A percentile compares a stretch with the other conserved stretches of the same genome.
These are phyloP conservation scores for Erodium texanum DNA, from an alignment of 441 rosid genomes.

Conservation along the genomic window DNA sequence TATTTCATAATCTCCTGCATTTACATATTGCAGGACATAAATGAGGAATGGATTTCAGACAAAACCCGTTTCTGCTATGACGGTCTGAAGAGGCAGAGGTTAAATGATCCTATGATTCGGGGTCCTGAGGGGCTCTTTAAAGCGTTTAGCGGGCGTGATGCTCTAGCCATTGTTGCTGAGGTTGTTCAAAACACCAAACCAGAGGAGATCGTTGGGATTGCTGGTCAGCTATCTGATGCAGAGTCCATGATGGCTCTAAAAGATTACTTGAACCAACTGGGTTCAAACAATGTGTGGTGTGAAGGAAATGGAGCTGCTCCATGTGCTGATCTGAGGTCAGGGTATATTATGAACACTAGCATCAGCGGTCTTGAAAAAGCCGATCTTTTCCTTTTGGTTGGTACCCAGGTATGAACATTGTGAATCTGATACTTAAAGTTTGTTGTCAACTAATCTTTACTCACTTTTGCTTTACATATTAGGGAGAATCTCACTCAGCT, in stretches of 20 bases:
- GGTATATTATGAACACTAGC: slow-evolving; percentile 78
- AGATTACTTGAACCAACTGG: slow-evolving; percentile 80
- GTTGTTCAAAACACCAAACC: slow-evolving; percentile 60
- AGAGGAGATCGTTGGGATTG: slow-evolving; percentile 78
- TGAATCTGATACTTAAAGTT: background rate
- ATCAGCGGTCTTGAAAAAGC: slow-evolving; percentile 88
- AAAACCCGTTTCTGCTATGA: slow-evolving; percentile 89
- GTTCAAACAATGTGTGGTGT: slow-evolving; percentile 77
- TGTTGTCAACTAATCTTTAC: background rate
- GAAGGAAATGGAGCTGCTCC: slow-evolving; percentile 73
- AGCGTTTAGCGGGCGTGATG: slow-evolving; percentile 88
- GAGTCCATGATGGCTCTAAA: slow-evolving; percentile 96
- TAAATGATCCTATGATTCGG: slow-evolving; percentile 94
- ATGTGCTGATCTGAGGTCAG: slow-evolving; percentile 81
- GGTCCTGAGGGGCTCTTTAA: slow-evolving; percentile 80
- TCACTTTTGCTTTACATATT: background rate
- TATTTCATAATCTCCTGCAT: background rate
- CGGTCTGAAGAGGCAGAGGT: slow-evolving; percentile 93
- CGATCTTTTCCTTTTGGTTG: slow-evolving; percentile 79
- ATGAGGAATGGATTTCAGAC: slow-evolving; percentile 99
- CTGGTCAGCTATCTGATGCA: slow-evolving; percentile 89
- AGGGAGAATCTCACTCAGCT: too few species aligned
- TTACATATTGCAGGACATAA: slow-evolving; percentile 59
- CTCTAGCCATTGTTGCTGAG: slow-evolving; percentile 80
- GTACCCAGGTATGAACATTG: slow-evolving; percentile 59